phyloP scores from a whole-genome alignment of 371 early-diverging fungal genomes.

The Lichtheimia ramosa region DNA sequence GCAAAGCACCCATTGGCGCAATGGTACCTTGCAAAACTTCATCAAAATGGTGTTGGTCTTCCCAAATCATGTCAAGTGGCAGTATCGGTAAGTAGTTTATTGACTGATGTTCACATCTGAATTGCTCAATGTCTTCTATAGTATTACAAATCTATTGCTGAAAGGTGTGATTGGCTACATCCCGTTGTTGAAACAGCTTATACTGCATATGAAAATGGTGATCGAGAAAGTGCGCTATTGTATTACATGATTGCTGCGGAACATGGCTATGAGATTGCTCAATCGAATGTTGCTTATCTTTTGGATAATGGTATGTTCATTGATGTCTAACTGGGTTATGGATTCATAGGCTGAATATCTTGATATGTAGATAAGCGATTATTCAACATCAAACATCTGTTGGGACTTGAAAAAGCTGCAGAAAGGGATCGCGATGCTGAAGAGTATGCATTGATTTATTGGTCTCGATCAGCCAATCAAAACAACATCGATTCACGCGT shows the following conservation, averaged over 20 bases:
- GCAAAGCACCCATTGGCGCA: slow-evolving; percentile 71
- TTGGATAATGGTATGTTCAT: slow-evolving; percentile 68
- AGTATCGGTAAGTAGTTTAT: slow-evolving; percentile 48
- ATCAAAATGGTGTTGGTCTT: slow-evolving; percentile 43
- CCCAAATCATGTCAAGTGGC: slow-evolving; percentile 52
- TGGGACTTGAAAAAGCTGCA: slow-evolving; percentile 3
- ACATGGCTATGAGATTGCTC: slow-evolving; percentile 80
- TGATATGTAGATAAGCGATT: slow-evolving; percentile 5
- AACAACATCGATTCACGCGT: slow-evolving; percentile 87
- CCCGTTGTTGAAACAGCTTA: slow-evolving; percentile 64
- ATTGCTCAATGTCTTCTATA: slow-evolving; percentile 14
- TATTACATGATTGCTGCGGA: slow-evolving; percentile 83
- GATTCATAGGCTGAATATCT: neutral
- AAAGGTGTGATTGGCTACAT: slow-evolving; percentile 83
- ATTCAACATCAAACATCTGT: slow-evolving; percentile 2
- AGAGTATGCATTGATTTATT: slow-evolving; percentile 75
- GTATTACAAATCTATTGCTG: slow-evolving; percentile 81
- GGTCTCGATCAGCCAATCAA: slow-evolving; percentile 96
- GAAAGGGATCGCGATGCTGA: slow-evolving; percentile 4
- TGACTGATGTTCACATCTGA: neutral
- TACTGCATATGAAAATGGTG: slow-evolving; percentile 55
- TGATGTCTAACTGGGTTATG: neutral
- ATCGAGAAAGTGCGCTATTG: slow-evolving; percentile 69
- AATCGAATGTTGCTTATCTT: slow-evolving; percentile 88
- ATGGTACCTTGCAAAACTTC: slow-evolving; percentile 74